Base-by-base conservation (phyloP, 371 early-diverging fungal genomes). In the Mucor racemosus region DNA sequence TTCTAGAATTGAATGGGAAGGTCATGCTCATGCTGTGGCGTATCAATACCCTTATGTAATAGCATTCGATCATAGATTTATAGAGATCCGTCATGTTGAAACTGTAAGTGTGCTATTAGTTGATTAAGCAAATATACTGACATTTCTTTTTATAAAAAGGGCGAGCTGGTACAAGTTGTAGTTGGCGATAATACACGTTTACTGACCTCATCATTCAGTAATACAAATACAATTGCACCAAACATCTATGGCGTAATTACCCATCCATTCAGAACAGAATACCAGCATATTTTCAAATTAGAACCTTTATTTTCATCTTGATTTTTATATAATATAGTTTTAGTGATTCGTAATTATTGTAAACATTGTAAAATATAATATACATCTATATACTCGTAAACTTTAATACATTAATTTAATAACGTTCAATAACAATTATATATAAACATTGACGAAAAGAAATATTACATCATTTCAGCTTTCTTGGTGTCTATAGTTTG, bases 1-100 rank as follows among this genome's bases (percentile, higher is more conserved):
- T 17, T 50, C 31, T 56, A 61, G 67, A 59, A 68, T 75, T 58
- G 68, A 70, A n/a, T 86, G 84, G 88, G 82, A 77, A 34, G 80
- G 84, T n/a, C 64, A 61, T 9, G 85, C 89, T n/a, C 72, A 80
- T 38, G 72, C 75, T 42, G 74, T 88, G 76, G 88, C 93, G 15
- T 86, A 84, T 48, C 71, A 82, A 44, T 80, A 87, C 41, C 96
- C 95, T 11, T 96, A 92, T 71, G 80, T 97, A 38, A 76, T 96
- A 66, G 97, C 96, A 0, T 95, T 94, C 76, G 95, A 95, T 58
- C 84, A 90, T 14, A 83, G 84, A 10, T 96, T 96, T 69, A 91
- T 96, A 65, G 96, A 96, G 78, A 84, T 97, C 19, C 87, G 94
- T 39, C 84, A 95, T 72, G 90, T 94, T 15, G 85, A 92, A 55